Percentiles rank a stretch among this genome's conserved stretches.
phyloP scores from a whole-genome alignment of 2,329 filamentous ascomycete genomes.

The Aspergillus brunneoviolaceus region DNA sequence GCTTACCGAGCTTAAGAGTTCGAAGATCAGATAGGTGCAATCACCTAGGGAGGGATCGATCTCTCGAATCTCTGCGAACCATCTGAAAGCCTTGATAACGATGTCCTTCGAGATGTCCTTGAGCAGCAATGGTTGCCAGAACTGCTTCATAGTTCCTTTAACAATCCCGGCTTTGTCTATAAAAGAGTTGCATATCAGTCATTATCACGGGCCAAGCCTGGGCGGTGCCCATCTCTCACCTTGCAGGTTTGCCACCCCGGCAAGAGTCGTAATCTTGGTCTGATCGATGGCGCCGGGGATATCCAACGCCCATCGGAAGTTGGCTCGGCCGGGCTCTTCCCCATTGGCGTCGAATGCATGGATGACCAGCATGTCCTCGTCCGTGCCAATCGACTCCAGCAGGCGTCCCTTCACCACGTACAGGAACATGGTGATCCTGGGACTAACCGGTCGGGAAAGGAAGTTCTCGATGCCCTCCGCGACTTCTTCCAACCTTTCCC shows the following conservation, averaged over 20 bases:
- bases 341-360: conserved; percentile 38
- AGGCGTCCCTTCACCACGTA: conserved; percentile 13
- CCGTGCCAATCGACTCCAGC: conserved; percentile 5
- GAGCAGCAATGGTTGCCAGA: conserved; percentile 9
- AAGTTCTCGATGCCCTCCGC: conserved; percentile 9
- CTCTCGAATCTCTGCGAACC: conserved; percentile 6
- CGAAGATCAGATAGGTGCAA: conserved; percentile 17
- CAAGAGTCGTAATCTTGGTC: conserved; percentile 6
- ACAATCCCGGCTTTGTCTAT: conserved; percentile 5
- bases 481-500: conserved; percentile 6
- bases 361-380: conserved; percentile 13
- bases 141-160: conserved; percentile 16
- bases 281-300: conserved; percentile 14
- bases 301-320: conserved; percentile 41
- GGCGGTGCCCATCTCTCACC: background rate
- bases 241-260: conserved; percentile 9
- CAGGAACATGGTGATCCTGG: conserved; percentile 15
- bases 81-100: conserved; percentile 5
- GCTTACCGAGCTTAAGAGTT: conserved; percentile 8
- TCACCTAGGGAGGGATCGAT: conserved; percentile 6
- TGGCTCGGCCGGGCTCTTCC: conserved; percentile 50
- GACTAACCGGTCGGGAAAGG: background rate
- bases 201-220: background rate
- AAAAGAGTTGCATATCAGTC: background rate
- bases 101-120: conserved; percentile 2